Percentiles rank a stretch among this genome's conserved stretches.
These are phyloP conservation scores for Leccinum imitatum DNA, from an alignment of 768 basidiomycete genomes.

Conservation along the genomic window DNA sequence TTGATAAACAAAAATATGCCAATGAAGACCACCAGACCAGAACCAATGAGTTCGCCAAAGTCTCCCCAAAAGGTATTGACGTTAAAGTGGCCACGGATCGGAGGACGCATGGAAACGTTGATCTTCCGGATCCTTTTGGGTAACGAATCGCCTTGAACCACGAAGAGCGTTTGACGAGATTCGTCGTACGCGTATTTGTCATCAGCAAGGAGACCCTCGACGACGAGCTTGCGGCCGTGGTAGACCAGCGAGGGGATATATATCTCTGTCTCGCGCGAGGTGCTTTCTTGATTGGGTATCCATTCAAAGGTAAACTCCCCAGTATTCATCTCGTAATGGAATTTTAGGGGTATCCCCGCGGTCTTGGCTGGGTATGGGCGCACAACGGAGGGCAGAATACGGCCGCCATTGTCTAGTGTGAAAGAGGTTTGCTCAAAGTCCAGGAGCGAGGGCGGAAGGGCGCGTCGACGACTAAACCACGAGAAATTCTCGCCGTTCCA, in stretches of 20 bases:
- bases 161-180: slow-evolving; percentile 69
- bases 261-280: slow-evolving; percentile 75
- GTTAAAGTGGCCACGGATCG: slow-evolving; percentile 47
- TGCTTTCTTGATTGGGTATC: slow-evolving; percentile 32
- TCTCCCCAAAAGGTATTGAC: slow-evolving; percentile 72
- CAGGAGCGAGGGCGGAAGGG: slow-evolving; percentile 53
- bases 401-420: slow-evolving; percentile 79
- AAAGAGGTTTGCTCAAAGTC: slow-evolving; percentile 59
- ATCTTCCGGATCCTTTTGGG: slow-evolving; percentile 52
- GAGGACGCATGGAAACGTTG: slow-evolving; percentile 54
- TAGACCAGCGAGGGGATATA: slow-evolving; percentile 69
- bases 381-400: slow-evolving; percentile 76
- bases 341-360: slow-evolving; percentile 75
- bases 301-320: slow-evolving; percentile 68
- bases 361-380: slow-evolving; percentile 92
- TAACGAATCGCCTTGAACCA: slow-evolving; percentile 46
- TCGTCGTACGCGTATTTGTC: slow-evolving; percentile 63
- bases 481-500: slow-evolving; percentile 99
- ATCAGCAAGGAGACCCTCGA: slow-evolving; percentile 51
- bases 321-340: slow-evolving; percentile 76
- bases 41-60: slow-evolving; percentile 35
- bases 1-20: slow-evolving; percentile 32
- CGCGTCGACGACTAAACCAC: slow-evolving; percentile 75
- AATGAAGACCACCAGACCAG: slow-evolving; percentile 34
- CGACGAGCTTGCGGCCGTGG: slow-evolving; percentile 53